A percentile compares a stretch with the other conserved stretches of the same genome.
phyloP scores from a whole-genome alignment of 2,329 filamentous ascomycete genomes.

The Shiraia bambusicola region DNA sequence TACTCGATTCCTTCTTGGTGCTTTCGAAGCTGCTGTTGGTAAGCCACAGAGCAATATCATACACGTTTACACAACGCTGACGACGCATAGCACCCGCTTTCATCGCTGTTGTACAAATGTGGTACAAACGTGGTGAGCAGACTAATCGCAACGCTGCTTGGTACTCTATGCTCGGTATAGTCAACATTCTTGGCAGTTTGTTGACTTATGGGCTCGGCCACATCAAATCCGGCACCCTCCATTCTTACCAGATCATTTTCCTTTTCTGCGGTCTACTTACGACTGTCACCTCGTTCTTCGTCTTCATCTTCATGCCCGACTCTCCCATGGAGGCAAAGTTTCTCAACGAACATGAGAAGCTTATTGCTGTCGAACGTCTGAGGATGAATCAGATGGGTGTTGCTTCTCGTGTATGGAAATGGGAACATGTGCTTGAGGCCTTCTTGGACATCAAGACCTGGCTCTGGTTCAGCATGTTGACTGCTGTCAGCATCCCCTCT shows the following conservation, averaged over 20 bases:
- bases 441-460: constrained; percentile 61
- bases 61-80: constrained; percentile 2
- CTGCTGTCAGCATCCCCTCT: constrained; percentile 51
- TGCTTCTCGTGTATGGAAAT: constrained; percentile 51
- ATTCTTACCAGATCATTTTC: constrained; percentile 42
- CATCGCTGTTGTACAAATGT: constrained; percentile 50
- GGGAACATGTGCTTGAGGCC: constrained; percentile 57
- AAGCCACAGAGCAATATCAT: constrained; percentile 16
- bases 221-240: constrained; percentile 51
- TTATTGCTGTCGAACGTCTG: constrained; percentile 59
- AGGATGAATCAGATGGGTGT: constrained; percentile 48
- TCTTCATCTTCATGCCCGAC: constrained; percentile 62
- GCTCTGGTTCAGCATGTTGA: constrained; percentile 55
- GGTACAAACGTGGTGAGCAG: constrained; percentile 62
- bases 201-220: constrained; percentile 61
- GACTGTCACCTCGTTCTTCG: constrained; percentile 52
- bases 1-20: constrained; percentile 65
- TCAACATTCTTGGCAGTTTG: constrained; percentile 57
- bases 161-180: constrained; percentile 64
- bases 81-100: constrained; percentile 32
- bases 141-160: constrained; percentile 59
- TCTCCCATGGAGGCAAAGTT: constrained; percentile 63
- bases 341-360: constrained; percentile 57
- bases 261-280: constrained; percentile 49
- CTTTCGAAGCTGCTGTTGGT: constrained; percentile 63